Conservation (phyloP, 2,329 filamentous ascomycete genomes). For the Alternaria longipes region DNA sequence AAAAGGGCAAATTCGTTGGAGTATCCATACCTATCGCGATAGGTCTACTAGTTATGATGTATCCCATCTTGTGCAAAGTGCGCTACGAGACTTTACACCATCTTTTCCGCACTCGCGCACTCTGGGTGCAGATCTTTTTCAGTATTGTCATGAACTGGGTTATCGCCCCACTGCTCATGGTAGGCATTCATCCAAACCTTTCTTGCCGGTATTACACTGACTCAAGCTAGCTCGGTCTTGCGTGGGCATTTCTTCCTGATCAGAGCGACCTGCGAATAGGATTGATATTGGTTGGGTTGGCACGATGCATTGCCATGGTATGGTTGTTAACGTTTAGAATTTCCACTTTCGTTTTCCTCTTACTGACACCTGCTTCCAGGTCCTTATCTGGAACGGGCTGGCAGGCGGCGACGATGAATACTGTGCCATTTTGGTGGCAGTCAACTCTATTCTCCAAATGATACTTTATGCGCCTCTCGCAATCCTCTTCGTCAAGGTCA, state of each 20-base stretch:
- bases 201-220: background rate
- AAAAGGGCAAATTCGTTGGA: slow-evolving; percentile 74
- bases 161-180: slow-evolving; percentile 80
- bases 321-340: slow-evolving; percentile 55
- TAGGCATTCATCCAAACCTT: background rate
- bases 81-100: slow-evolving; percentile 75
- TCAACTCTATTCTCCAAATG: slow-evolving; percentile 54
- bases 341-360: too few relatives aligned
- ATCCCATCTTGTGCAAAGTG: slow-evolving; percentile 84
- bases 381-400: slow-evolving; percentile 65
- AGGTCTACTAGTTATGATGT: slow-evolving; percentile 86
- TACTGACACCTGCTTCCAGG: too few relatives aligned
- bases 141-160: slow-evolving; percentile 81
- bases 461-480: slow-evolving; percentile 51
- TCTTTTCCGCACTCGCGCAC: slow-evolving; percentile 64
- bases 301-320: slow-evolving; percentile 84
- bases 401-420: slow-evolving; percentile 79
- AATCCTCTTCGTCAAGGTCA: slow-evolving; percentile 65
- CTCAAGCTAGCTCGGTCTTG: slow-evolving; percentile 63
- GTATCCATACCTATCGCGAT: slow-evolving; percentile 76
- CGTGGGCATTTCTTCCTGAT: slow-evolving; percentile 60
- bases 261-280: slow-evolving; percentile 61
- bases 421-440: slow-evolving; percentile 67
- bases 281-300: slow-evolving; percentile 78
- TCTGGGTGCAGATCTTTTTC: slow-evolving; percentile 79